A percentile compares a stretch with the other conserved stretches of the same genome.
Evolutionary conservation across 768 basidiomycete species (phyloP).

Genomic region (Suillus hirtellus): DNA sequence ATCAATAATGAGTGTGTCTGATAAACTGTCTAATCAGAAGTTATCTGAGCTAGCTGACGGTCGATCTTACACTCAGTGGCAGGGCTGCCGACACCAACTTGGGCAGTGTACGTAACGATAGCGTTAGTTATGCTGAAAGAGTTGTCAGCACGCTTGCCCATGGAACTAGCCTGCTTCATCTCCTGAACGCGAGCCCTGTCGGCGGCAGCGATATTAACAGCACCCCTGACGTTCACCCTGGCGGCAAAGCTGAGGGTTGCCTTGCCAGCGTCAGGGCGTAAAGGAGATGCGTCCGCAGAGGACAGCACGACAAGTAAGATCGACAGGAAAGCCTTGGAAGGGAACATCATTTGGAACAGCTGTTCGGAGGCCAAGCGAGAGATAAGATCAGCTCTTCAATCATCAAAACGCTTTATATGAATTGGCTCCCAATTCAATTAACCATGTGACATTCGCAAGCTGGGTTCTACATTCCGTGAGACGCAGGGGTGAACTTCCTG

Average conservation of each 20-base stretch:
- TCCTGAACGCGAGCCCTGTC: constrained; percentile 24
- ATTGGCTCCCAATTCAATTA: neutral
- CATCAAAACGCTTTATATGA: constrained; percentile 4
- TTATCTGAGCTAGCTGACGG: neutral
- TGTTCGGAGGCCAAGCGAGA: constrained; percentile 3
- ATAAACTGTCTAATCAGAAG: neutral
- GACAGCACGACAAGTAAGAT: constrained; percentile 18
- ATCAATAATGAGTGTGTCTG: constrained; percentile 32
- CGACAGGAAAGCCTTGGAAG: constrained; percentile 12
- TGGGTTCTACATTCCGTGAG: neutral
- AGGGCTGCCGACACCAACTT: constrained; percentile 31
- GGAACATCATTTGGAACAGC: constrained; percentile 23
- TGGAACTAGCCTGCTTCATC: constrained; percentile 8
- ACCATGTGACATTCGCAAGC: constrained; percentile 1
- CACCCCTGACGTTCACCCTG: constrained; percentile 15
- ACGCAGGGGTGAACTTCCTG: neutral
- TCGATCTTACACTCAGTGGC: constrained; percentile 26
- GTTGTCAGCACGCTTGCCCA: constrained; percentile 13
- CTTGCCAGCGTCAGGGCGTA: constrained; percentile 12
- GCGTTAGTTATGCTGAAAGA: constrained; percentile 21
- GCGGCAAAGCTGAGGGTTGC: constrained; percentile 18
- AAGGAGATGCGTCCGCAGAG: constrained; percentile 17
- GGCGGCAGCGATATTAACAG: constrained; percentile 14
- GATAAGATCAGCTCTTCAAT: constrained; percentile 7
- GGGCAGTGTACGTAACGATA: constrained; percentile 25